Evolutionary conservation across 179 eudicot species (phyloP), one percentile per base, ranked within the genome.

Genomic region (Actinidia polygama): DNA sequence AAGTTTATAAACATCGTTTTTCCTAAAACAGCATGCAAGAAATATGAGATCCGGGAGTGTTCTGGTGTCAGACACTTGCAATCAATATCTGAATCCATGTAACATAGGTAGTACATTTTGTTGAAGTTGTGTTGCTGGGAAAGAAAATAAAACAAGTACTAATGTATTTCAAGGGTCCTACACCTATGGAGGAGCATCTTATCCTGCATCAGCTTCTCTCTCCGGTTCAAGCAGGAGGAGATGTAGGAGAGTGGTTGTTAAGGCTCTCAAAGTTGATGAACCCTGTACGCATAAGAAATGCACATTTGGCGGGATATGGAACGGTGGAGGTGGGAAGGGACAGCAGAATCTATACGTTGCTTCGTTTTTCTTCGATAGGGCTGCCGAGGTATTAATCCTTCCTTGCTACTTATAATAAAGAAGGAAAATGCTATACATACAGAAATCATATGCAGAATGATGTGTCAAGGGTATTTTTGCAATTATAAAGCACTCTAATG

Each of bases 291-390:
- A 96, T 86, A 93, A 91, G 98, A 93, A 95, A 80, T 96, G 99
- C 90, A 93, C 98, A 10, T 96, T 96, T 83, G 96, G 93, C 46
- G 99, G 97, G 61, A 85, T 96, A 21, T 96, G 99, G 99, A 95
- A 89, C 78, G 98, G 98, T 73, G 99, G 99, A 15, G 92, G 97
- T 36, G 98, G 99, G 16, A 95, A 91, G 83, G 99, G 99, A 53
- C 98, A 92, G 84, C 92, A 91, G 88, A 91, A 93, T 85, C 80
- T 96, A 44, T 95, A 92, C 85, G 98, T 96, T 80, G 99, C 99
- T 66, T 96, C 99, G 4, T 96, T 96, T 80, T 96, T 96, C 94
- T 96, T 89, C 75, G 99, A 96, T 79, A 89, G 98, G 90, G 99
- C 99, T 82, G 98, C 94, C 62, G 93, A 96, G 99, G 99, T 96